These are phyloP conservation scores for Candida nitratophila DNA, from an alignment of 805 yeast species.

Conservation along the genomic window DNA sequence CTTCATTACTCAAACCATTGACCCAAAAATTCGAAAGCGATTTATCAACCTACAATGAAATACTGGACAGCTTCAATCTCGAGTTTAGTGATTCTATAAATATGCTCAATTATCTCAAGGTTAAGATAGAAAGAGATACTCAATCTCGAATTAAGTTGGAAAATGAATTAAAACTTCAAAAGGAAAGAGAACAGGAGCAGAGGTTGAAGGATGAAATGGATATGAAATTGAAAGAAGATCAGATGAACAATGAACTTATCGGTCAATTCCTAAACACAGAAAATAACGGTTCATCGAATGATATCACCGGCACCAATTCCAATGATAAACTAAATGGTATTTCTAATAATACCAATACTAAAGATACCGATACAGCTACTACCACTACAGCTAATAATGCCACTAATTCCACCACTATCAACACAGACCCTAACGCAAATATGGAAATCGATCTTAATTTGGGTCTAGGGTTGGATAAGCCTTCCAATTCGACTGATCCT, in stretches of 20 bases:
- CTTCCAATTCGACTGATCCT: neutral
- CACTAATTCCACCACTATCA: neutral
- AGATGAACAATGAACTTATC: slow-evolving; percentile 1
- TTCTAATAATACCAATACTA: neutral
- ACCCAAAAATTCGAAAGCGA: slow-evolving; percentile 18
- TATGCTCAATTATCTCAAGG: slow-evolving; percentile 19
- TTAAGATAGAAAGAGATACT: slow-evolving; percentile 21
- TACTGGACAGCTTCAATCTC: slow-evolving; percentile 20
- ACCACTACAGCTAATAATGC: neutral
- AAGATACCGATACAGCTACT: neutral
- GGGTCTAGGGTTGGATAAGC: too few species aligned
- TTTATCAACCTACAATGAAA: slow-evolving; percentile 20
- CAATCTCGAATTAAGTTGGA: slow-evolving; percentile 13
- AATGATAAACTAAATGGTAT: neutral
- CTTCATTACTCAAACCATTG: slow-evolving; percentile 18
- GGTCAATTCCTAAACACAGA: neutral
- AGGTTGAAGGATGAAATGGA: slow-evolving; percentile 8
- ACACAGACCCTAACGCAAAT: neutral
- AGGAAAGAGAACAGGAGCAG: slow-evolving; percentile 11
- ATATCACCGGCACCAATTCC: neutral
- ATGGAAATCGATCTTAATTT: too few species aligned
- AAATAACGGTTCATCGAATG: neutral
- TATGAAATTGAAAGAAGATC: slow-evolving; percentile 2
- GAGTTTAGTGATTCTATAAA: slow-evolving; percentile 23
- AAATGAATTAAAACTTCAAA: slow-evolving; percentile 14